These are phyloP conservation scores for Mycena leptocephala DNA, from an alignment of 768 basidiomycete species.

Conservation along the genomic window DNA sequence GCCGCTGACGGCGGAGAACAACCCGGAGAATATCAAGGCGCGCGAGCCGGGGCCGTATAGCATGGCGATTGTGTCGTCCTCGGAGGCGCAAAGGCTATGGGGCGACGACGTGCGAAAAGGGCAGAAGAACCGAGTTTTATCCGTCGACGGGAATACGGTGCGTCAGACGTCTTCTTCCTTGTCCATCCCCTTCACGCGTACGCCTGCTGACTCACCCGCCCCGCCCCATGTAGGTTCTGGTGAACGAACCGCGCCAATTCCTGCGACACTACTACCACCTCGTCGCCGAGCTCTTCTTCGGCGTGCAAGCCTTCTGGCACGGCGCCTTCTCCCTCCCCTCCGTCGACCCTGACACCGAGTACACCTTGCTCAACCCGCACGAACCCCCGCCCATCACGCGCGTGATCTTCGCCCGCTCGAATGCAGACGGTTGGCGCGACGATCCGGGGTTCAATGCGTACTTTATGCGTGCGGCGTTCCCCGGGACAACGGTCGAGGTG, in stretches of 20 bases:
- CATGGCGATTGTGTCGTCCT: conserved; percentile 74
- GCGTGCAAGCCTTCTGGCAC: conserved; percentile 82
- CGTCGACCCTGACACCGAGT: too few relatives aligned
- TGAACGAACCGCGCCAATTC: conserved; percentile 85
- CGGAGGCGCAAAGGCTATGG: conserved; percentile 77
- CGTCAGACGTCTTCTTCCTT: conserved; percentile 38
- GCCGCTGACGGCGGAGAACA: conserved; percentile 70
- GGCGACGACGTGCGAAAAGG: conserved; percentile 53
- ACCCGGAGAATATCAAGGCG: conserved; percentile 74
- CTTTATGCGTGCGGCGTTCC: conserved; percentile 83
- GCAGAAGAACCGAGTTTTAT: conserved; percentile 69
- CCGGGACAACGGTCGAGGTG: conserved; percentile 78
- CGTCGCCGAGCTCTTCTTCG: conserved; percentile 86
- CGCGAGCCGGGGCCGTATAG: conserved; percentile 78
- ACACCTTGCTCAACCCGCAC: too few relatives aligned
- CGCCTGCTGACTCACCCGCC: conserved; percentile 9
- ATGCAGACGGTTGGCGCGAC: conserved; percentile 81
- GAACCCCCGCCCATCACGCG: conserved; percentile 70
- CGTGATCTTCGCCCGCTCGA: conserved; percentile 79
- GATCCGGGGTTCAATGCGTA: conserved; percentile 83
- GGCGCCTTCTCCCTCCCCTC: conserved; percentile 53
- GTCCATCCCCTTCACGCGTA: background rate
- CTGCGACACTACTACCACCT: conserved; percentile 93
- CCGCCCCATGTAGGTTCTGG: conserved; percentile 57
- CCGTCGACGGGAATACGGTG: conserved; percentile 83